Conservation (phyloP, 2,329 filamentous ascomycete genomes). For the Diaporthe ampelina region DNA sequence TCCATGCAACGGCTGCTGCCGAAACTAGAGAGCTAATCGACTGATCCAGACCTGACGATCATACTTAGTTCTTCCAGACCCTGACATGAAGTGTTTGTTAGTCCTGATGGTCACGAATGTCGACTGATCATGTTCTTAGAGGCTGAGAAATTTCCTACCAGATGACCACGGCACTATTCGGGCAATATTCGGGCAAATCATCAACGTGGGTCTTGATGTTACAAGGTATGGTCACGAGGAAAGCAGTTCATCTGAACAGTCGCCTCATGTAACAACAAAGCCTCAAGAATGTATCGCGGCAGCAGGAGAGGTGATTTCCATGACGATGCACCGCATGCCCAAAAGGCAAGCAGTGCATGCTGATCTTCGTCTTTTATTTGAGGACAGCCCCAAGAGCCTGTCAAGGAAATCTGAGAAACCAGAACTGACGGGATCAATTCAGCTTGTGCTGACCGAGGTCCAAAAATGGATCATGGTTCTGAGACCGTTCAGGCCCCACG, state of each 20-base stretch:
- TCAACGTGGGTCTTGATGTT: not conserved
- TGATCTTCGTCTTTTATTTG: not conserved
- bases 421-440: not conserved
- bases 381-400: not conserved
- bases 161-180: not conserved
- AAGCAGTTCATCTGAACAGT: not conserved
- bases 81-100: too few species aligned
- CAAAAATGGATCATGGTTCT: not conserved
- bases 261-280: not conserved
- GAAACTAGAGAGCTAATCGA: not conserved
- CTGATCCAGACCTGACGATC: not conserved
- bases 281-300: not conserved
- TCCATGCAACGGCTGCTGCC: not conserved
- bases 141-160: not conserved
- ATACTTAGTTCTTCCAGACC: not conserved
- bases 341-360: not conserved
- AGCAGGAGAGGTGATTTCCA: not conserved
- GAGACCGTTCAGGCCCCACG: not conserved
- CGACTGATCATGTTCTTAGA: not conserved
- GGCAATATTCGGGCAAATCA: not conserved
- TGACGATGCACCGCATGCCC: not conserved
- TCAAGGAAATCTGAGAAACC: not conserved
- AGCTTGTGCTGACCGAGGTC: not conserved
- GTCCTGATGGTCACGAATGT: not conserved
- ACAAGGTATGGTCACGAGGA: not conserved